Percentiles rank a stretch among this genome's conserved stretches.
Conservation (phyloP, 2,329 filamentous ascomycete species). For the Ceratocystis colombiana region DNA sequence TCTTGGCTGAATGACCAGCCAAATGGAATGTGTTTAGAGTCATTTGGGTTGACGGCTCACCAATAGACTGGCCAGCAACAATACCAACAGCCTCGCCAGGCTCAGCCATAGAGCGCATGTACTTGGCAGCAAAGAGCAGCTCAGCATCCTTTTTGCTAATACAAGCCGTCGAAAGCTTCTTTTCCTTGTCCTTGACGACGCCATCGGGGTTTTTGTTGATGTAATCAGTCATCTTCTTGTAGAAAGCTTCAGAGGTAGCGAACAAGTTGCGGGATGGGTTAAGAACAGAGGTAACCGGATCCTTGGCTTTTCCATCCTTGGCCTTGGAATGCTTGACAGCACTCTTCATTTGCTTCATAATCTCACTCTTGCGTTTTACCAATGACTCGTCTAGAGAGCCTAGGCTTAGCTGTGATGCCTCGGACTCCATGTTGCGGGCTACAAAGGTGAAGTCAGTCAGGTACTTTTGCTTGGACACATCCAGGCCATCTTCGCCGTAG, state of each 20-base stretch:
- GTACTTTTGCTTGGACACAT: slow-evolving; percentile 89
- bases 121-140: slow-evolving; percentile 80
- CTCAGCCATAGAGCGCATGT: slow-evolving; percentile 82
- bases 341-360: slow-evolving; percentile 70
- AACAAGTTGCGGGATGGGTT: slow-evolving; percentile 70
- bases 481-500: slow-evolving; percentile 91
- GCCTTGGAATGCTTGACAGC: slow-evolving; percentile 61
- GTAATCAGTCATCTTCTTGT: slow-evolving; percentile 61
- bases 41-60: slow-evolving; percentile 98
- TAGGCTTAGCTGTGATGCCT: slow-evolving; percentile 66
- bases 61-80: slow-evolving; percentile 90
- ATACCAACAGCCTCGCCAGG: slow-evolving; percentile 95
- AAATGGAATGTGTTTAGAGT: slow-evolving; percentile 99
- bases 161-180: slow-evolving; percentile 31
- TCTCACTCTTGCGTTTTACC: slow-evolving; percentile 46
- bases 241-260: slow-evolving; percentile 83
- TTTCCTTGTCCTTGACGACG: slow-evolving; percentile 38
- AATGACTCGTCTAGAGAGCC: slow-evolving; percentile 41
- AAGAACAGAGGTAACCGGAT: slow-evolving; percentile 64
- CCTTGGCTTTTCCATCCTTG: slow-evolving; percentile 48
- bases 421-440: slow-evolving; percentile 71
- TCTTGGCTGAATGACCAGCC: slow-evolving; percentile 95
- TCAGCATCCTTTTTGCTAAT: slow-evolving; percentile 65
- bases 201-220: slow-evolving; percentile 63
- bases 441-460: slow-evolving; percentile 84